phyloP scores from a whole-genome alignment of 2,329 filamentous ascomycete genomes.

The Scedosporium apiospermum region DNA sequence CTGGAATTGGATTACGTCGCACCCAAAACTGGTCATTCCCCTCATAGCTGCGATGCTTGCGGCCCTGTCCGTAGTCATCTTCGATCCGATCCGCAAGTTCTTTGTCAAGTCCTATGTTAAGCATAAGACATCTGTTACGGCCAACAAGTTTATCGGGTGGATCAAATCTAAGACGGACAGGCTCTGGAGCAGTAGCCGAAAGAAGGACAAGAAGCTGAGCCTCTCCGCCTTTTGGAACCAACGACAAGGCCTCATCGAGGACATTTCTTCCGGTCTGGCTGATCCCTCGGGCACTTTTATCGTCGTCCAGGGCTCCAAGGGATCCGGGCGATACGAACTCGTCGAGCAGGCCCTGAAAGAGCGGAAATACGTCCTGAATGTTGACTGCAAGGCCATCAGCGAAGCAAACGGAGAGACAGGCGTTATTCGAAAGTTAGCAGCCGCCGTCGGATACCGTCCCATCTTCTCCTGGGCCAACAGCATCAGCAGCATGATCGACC shows the following conservation, averaged over 20 bases:
- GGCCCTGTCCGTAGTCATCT: constrained; percentile 74
- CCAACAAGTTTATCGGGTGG: constrained; percentile 71
- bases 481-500: constrained; percentile 82
- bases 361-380: constrained; percentile 66
- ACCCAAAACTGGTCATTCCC: constrained; percentile 83
- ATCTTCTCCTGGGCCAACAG: constrained; percentile 97
- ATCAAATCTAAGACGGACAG: constrained; percentile 53
- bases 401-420: constrained; percentile 82
- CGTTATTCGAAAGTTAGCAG: constrained; percentile 73
- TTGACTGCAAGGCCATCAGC: constrained; percentile 90
- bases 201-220: constrained; percentile 54
- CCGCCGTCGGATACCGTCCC: constrained; percentile 79
- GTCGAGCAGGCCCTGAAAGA: constrained; percentile 75
- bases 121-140: constrained; percentile 61
- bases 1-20: constrained; percentile 77
- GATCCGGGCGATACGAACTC: constrained; percentile 83
- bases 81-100: constrained; percentile 89
- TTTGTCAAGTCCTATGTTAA: constrained; percentile 87
- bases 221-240: constrained; percentile 82
- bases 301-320: constrained; percentile 83
- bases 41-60: constrained; percentile 71
- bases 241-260: constrained; percentile 69
- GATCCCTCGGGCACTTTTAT: constrained; percentile 89
- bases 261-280: constrained; percentile 75
- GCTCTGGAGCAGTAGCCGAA: constrained; percentile 41